Conservation (phyloP, 1,139 yeast genomes). For the Kodamaea suecica region DNA sequence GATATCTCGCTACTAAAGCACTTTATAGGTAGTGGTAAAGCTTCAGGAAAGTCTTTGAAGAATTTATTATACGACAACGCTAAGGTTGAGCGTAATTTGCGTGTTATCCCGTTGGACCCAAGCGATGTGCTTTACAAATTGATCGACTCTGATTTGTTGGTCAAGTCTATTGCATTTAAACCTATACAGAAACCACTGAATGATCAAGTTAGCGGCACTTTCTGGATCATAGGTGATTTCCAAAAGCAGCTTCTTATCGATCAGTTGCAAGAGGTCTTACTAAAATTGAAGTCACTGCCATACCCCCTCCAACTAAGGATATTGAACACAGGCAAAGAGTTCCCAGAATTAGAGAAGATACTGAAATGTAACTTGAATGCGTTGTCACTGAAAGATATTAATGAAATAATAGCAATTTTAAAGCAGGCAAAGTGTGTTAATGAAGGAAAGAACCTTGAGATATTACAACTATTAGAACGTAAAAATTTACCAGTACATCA, state of each 20-base stretch:
- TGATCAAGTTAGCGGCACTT: constrained; percentile 25
- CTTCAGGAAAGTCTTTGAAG: constrained; percentile 25
- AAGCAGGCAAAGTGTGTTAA: constrained; percentile 9
- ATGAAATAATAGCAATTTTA: constrained; percentile 13
- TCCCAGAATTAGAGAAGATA: constrained; percentile 1
- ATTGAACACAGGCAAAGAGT: constrained; percentile 14
- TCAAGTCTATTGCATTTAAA: constrained; percentile 18
- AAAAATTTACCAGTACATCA: constrained; percentile 35
- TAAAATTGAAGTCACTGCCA: constrained; percentile 22
- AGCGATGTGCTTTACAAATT: constrained; percentile 32
- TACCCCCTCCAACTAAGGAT: constrained; percentile 37
- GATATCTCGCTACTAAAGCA: constrained; percentile 33
- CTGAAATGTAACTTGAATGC: constrained; percentile 10
- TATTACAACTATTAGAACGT: constrained; percentile 19
- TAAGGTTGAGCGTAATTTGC: constrained; percentile 29
- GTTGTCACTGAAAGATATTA: constrained; percentile 15
- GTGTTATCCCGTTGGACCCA: constrained; percentile 35
- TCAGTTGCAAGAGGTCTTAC: constrained; percentile 41
- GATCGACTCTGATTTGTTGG: constrained; percentile 29
- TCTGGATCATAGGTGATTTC: constrained; percentile 61
- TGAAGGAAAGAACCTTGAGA: not conserved
- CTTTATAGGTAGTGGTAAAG: constrained; percentile 21
- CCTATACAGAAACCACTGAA: constrained; percentile 9
- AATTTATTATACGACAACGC: constrained; percentile 33
- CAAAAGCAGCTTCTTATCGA: constrained; percentile 27